phyloP scores from a whole-genome alignment of 345 rosid genomes.

The Clarkia xantiana region DNA sequence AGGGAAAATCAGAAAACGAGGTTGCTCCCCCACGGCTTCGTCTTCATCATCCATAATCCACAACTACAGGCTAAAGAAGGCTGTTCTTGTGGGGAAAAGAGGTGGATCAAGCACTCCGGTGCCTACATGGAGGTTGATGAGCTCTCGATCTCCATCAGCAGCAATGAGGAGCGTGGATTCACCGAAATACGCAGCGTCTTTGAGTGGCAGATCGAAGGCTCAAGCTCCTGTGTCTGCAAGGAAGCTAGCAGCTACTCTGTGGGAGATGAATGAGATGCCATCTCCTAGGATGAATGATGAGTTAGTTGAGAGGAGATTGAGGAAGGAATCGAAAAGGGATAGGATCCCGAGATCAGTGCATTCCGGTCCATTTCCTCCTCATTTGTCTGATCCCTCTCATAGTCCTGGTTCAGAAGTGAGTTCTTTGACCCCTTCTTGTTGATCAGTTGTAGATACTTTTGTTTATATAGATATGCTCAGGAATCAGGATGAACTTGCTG shows the following conservation, averaged over 20 bases:
- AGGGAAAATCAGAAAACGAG: conserved; percentile 88
- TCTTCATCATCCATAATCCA: conserved; percentile 69
- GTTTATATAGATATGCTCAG: too few species aligned
- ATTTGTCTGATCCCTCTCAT: conserved; percentile 92
- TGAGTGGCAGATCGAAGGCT: conserved; percentile 20
- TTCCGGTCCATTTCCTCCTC: conserved; percentile 81
- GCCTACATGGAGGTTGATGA: conserved; percentile 75
- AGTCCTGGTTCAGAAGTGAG: conserved; percentile 89
- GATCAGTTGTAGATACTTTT: not conserved
- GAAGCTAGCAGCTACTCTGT: conserved; percentile 89
- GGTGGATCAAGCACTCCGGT: conserved; percentile 85
- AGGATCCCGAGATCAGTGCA: conserved; percentile 39
- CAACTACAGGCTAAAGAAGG: conserved; percentile 71
- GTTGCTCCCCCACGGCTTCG: conserved; percentile 70
- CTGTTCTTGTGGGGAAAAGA: conserved; percentile 64
- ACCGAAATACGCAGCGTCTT: conserved; percentile 37
- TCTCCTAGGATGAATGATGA: conserved; percentile 42
- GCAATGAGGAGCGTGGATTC: conserved; percentile 38
- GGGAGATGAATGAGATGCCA: conserved; percentile 99
- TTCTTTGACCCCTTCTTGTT: not conserved
- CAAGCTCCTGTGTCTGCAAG: conserved; percentile 74
- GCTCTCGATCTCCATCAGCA: conserved; percentile 49
- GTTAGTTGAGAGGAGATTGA: conserved; percentile 26
- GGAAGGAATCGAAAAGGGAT: conserved; percentile 40
- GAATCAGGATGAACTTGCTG: too few species aligned